Base-by-base conservation (phyloP, 371 early-diverging fungal species). In the Mortierella sp. region DNA sequence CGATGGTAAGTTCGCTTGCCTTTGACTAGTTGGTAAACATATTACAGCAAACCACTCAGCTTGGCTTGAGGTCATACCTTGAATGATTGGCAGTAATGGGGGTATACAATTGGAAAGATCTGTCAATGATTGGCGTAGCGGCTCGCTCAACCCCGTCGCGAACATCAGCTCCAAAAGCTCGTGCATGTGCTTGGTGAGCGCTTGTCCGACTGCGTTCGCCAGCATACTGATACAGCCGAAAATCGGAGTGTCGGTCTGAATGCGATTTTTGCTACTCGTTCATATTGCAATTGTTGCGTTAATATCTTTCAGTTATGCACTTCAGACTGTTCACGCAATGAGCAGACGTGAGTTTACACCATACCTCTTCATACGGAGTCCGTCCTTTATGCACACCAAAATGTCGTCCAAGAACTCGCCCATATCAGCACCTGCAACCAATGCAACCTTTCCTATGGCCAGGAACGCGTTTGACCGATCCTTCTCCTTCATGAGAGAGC, bases 121-220 rank as follows among this genome's bases (percentile, higher is more conserved):
- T 27, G 93, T 91, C 71, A 99, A 88, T 3, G 99, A 95, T 55
- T 94, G 90, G 21, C 95, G 94, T 63, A 99, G 89, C 48, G 96
- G 92, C 76, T 96, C 95, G 72, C 94, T 96, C 48, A 99, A 89
- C 21, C 98, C 98, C 32, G 93, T 91, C 3, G 94, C 91, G 83
- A 99, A 98, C 96, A 99, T 98, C 70, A 96, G 89, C 79, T 98
- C 98, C 75, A 98, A 86, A 8, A 98, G 83, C 51, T 97, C 97
- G 77, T 95, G 96, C 88, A 98, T 91, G 82, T 98, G 91, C 81
- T 94, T 95, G 1, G 95, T 96, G 73, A 98, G 89, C 2, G 95
- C 95, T 51, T 96, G 97, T 24, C 98, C 98, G 65, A 99, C 95
- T 6, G 98, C 97, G 4, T 89, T 90, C 4, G 98, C 97, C 58